Conservation (phyloP, 129 eudicot genomes). For the Chrysanthemum lavandulifolium region DNA sequence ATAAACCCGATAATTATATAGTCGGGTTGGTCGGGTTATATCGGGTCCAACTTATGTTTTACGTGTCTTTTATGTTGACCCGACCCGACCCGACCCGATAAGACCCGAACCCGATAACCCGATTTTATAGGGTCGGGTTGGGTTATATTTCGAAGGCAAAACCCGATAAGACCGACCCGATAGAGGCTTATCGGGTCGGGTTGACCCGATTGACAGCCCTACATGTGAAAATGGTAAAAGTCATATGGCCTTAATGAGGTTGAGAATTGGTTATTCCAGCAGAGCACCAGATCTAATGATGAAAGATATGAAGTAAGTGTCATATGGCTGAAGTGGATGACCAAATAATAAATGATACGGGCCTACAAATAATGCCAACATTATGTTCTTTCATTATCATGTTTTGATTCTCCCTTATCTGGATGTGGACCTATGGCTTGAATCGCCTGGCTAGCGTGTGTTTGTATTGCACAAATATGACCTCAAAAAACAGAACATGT, state of each 20-base stretch:
- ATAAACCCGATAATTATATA: no score
- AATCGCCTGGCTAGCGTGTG: slow-evolving; percentile 24
- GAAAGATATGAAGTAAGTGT: slow-evolving; percentile 5
- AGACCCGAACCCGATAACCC: no score
- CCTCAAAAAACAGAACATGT: neutral
- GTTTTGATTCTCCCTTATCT: slow-evolving; percentile 17
- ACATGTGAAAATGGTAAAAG: neutral
- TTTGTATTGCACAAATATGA: slow-evolving; percentile 13
- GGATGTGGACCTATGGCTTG: slow-evolving; percentile 26
- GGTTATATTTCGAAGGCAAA: no score
- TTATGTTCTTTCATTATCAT: slow-evolving; percentile 21
- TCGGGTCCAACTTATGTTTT: no score
- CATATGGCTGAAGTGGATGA: slow-evolving; percentile 19
- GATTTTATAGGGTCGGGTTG: no score
- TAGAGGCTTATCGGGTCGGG: no score
- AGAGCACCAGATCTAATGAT: slow-evolving; percentile 12
- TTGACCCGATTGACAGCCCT: no score
- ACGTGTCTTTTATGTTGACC: no score
- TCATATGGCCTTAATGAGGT: slow-evolving; percentile 11
- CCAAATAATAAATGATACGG: slow-evolving; percentile 9
- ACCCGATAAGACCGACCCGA: no score
- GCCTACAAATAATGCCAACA: slow-evolving; percentile 19
- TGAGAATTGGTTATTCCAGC: slow-evolving; percentile 16
- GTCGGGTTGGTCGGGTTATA: no score
- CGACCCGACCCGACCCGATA: no score